Percentiles rank a stretch among this genome's conserved stretches.
Evolutionary conservation across 306 rosid genomes (phyloP).

Genomic region (Cucumis melo): DNA sequence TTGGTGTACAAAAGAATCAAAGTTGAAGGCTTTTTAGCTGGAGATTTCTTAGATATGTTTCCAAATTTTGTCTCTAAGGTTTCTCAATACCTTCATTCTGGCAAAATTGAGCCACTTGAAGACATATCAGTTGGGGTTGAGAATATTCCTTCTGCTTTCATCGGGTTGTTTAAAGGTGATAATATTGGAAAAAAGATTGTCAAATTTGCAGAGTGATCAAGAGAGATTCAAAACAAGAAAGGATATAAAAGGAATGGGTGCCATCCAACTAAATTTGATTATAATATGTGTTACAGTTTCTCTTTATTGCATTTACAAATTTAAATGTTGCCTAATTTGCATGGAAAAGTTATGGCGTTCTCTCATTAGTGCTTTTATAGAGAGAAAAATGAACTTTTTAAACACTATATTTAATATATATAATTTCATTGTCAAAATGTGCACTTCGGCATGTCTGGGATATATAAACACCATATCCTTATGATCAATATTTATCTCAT

Average conservation of each 20-base stretch:
- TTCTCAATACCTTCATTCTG: constrained; percentile 25
- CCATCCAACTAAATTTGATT: too few relatives aligned
- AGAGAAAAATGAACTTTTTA: too few relatives aligned
- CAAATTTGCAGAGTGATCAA: constrained; percentile 16
- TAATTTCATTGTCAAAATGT: too few relatives aligned
- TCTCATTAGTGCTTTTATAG: too few relatives aligned
- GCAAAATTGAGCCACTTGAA: constrained; percentile 30
- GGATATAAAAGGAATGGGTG: not conserved
- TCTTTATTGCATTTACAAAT: too few relatives aligned
- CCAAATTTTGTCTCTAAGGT: constrained; percentile 30
- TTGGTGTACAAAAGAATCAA: constrained; percentile 49
- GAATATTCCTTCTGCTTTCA: constrained; percentile 47
- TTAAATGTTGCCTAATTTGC: too few relatives aligned
- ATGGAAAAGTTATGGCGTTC: too few relatives aligned
- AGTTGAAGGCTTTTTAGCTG: constrained; percentile 40
- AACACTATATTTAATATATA: too few relatives aligned
- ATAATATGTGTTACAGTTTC: too few relatives aligned
- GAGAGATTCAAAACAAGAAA: not conserved
- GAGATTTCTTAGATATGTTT: constrained; percentile 26
- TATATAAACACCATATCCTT: too few relatives aligned
- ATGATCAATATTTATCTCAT: too few relatives aligned
- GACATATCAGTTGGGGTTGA: constrained; percentile 46
- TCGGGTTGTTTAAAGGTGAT: constrained; percentile 46
- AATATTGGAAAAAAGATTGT: constrained; percentile 63
- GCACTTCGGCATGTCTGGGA: too few relatives aligned